Percentiles rank a stretch among this genome's conserved stretches.
phyloP scores from a whole-genome alignment of 768 basidiomycete genomes.

The Suillus spraguei region DNA sequence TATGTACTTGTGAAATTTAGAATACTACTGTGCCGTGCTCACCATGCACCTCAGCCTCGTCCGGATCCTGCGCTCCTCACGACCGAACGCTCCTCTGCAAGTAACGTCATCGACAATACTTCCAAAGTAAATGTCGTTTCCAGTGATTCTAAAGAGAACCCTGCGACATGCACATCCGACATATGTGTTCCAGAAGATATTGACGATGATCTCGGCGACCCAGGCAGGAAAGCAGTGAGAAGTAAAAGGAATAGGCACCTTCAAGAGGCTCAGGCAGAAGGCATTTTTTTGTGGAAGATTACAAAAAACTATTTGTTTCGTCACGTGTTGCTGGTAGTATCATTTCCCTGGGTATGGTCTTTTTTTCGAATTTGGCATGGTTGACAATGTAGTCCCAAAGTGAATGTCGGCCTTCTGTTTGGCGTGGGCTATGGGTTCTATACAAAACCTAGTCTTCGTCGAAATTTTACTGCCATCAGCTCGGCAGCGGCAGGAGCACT shows the following conservation, averaged over 20 bases:
- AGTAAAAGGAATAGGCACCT: conserved; percentile 36
- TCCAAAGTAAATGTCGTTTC: conserved; percentile 61
- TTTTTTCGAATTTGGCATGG: background rate
- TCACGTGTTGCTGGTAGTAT: conserved; percentile 72
- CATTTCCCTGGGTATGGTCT: conserved; percentile 60
- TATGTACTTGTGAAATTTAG: conserved; percentile 23
- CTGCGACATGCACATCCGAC: conserved; percentile 39
- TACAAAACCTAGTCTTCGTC: conserved; percentile 58
- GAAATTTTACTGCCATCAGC: conserved; percentile 55
- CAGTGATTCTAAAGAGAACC: conserved; percentile 49
- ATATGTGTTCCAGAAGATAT: conserved; percentile 20
- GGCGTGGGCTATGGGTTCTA: conserved; percentile 67
- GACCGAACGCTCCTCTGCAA: conserved; percentile 44
- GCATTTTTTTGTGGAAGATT: conserved; percentile 51
- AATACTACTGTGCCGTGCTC: conserved; percentile 12
- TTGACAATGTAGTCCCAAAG: conserved; percentile 34
- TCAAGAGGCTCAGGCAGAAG: conserved; percentile 52
- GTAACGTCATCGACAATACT: conserved; percentile 44
- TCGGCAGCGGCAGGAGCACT: conserved; percentile 56
- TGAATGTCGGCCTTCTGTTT: conserved; percentile 71
- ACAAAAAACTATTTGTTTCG: conserved; percentile 58
- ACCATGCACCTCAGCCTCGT: conserved; percentile 46
- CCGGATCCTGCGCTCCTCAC: conserved; percentile 68
- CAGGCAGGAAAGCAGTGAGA: conserved; percentile 5
- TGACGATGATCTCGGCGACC: conserved; percentile 14